Evolutionary conservation across 768 basidiomycete species (phyloP), one percentile per base, ranked within the genome.

Genomic region (Podaxis sp.): DNA sequence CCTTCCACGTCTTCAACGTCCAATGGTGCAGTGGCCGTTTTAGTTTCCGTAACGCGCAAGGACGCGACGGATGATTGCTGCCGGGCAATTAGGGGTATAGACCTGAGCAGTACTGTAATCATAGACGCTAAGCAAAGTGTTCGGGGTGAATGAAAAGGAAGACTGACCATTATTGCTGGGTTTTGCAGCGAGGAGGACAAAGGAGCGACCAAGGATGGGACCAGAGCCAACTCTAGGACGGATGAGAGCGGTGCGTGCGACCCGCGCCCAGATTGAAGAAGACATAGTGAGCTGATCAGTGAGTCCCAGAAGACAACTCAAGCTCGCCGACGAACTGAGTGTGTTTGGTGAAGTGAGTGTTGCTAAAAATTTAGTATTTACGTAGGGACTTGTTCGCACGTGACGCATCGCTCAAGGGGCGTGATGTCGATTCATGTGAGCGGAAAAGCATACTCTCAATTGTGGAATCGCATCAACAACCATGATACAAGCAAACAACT

Each of bases 191-290:
- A 62, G 54, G 6, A 62, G 61, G 12, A 62, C 55, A 49, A 38
- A 62, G 24, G 61, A 56, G 17, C 61, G 54, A 26, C 54, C 36
- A 15, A 62, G 22, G 20, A 56, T 15, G 40, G 54, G 53, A 28
- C 54, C 48, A 26, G 61, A 50, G 17, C 48, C 36, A 28, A 62
- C 13, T 17, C 61, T 36, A 4, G 61, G 48, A 30, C 61, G 61
- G 24, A 62, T 51, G 8, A 62, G n/a, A 6, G n/a, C 24, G 6
- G 61, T 62, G 54, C 61, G 61, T 13, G 61, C 54, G 20, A 56
- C 44, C 22, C 54, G 61, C 37, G 61, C 44, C 61, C 61, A 62
- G 54, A 62, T 37, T n/a, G 54, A 62, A 38, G 44, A 62, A 10
- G 60, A 62, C 60, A 62, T 62, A 44, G 28, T 33, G 33, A 33